These are phyloP conservation scores for Cryptosporidium felis DNA, from an alignment of 169 alveolate genomes.

Conservation along the genomic window DNA sequence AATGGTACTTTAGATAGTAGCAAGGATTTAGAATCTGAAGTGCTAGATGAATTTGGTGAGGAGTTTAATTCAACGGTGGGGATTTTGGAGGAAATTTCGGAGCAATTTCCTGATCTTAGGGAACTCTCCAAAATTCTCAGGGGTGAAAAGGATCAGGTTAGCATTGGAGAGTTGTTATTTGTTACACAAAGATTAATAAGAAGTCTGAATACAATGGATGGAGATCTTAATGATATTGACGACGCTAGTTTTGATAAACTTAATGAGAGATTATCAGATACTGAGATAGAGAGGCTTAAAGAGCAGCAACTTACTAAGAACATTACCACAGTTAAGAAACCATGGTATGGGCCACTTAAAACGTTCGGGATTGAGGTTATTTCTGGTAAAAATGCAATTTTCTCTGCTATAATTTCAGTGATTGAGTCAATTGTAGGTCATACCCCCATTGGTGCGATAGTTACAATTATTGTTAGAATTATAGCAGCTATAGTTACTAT, in stretches of 20 bases:
- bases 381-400: constrained; percentile 24
- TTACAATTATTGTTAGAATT: constrained; percentile 27
- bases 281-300: constrained; percentile 23
- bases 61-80: constrained; percentile 16
- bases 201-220: constrained; percentile 7
- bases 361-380: neutral
- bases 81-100: constrained; percentile 15
- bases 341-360: constrained; percentile 54
- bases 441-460: constrained; percentile 42
- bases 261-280: constrained; percentile 2
- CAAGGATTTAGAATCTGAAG: neutral
- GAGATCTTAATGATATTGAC: neutral
- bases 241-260: constrained; percentile 4
- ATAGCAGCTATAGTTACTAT: constrained; percentile 56
- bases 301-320: neutral
- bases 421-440: constrained; percentile 30
- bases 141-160: neutral
- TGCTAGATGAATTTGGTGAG: neutral
- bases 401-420: constrained; percentile 20
- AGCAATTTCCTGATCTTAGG: constrained; percentile 27
- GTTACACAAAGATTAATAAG: constrained; percentile 34
- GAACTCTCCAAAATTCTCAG: constrained; percentile 12
- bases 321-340: neutral
- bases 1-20: constrained; percentile 5
- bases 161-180: constrained; percentile 10